Evolutionary conservation across 2,329 filamentous ascomycete genomes (phyloP), one percentile per base, ranked within the genome.

Genomic region (Exophiala alcalophila): DNA sequence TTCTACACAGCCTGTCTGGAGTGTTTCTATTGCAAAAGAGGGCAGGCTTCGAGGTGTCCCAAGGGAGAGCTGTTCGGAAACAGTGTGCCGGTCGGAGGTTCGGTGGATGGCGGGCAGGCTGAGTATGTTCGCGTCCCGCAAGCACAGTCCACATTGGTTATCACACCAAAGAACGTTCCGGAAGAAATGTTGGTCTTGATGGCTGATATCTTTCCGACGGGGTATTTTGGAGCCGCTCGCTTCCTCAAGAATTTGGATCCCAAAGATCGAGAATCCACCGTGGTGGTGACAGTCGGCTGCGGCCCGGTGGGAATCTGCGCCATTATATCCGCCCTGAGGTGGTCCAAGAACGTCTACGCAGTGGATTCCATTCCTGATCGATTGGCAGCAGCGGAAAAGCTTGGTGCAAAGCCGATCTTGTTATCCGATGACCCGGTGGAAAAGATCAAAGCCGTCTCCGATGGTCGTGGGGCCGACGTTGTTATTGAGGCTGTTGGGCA

Each of bases 1-100:
- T n/a, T n/a, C n/a, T n/a, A n/a, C n/a, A n/a, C n/a, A n/a, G n/a
- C n/a, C n/a, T n/a, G n/a, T n/a, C n/a, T n/a, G n/a, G 69, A 80
- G 21, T 95, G 89, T 65, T 94, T 90, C 67, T 94, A 92, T 68
- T 95, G 89, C 70, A 77, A 76, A 44, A 77, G 80, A 46, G 83
- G 82, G 10, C 81, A 77, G 64, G 84, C 86, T 0, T 87, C 86
- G 3, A 81, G 89, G 44, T 95, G 89, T 64, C 73, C 75, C 10
- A 76, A 85, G 52, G 76, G 72, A 40, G 65, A 76, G 27, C 71
- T 94, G 0, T 89, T 94, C 56, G 89, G 88, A 19, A 82, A 72
- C 29, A 65, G 74, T 15, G 62, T 61, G 5, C 72, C n/a, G n/a
- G n/a, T n/a, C n/a, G n/a, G n/a, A n/a, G n/a, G n/a, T n/a, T n/a